Evolutionary conservation across 2,329 filamentous ascomycete species (phyloP).

Genomic region (Neospermospora avenae): DNA sequence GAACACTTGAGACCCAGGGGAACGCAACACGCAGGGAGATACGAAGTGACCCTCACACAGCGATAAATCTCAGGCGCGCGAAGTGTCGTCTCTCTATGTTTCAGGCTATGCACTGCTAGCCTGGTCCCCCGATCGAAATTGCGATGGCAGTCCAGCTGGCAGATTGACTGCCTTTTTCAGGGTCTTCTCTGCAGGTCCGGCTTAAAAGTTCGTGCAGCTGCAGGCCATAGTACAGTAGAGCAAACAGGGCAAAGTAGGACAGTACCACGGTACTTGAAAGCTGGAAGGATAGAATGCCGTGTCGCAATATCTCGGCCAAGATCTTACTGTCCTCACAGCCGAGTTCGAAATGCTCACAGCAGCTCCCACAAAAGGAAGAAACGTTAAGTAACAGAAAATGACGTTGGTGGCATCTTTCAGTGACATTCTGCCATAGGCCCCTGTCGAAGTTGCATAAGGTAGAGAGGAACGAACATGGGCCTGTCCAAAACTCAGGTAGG

Average conservation of each 20-base stretch:
- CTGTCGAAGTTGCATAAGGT: background rate
- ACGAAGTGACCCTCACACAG: background rate
- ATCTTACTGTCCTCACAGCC: background rate
- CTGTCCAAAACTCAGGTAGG: background rate
- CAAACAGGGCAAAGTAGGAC: background rate
- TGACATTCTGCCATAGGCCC: background rate
- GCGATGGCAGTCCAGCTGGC: background rate
- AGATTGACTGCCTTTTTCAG: background rate
- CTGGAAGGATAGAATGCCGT: background rate
- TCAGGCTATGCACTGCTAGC: background rate
- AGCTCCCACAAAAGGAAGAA: background rate
- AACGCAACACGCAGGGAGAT: background rate
- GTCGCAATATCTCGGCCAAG: background rate
- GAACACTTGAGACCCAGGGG: background rate
- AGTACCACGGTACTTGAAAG: background rate
- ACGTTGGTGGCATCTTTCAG: slow-evolving; percentile 3
- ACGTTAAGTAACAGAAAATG: slow-evolving; percentile 1
- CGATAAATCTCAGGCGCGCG: background rate
- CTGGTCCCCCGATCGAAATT: background rate
- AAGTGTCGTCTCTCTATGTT: background rate
- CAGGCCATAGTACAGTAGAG: background rate
- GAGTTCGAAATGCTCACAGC: too few relatives aligned
- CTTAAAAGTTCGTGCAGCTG: background rate
- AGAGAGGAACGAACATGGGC: background rate
- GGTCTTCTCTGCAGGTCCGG: slow-evolving; percentile 5